These are phyloP conservation scores for Berberis vulgaris DNA, from an alignment of 164 flowering plant species.

Conservation along the genomic window DNA sequence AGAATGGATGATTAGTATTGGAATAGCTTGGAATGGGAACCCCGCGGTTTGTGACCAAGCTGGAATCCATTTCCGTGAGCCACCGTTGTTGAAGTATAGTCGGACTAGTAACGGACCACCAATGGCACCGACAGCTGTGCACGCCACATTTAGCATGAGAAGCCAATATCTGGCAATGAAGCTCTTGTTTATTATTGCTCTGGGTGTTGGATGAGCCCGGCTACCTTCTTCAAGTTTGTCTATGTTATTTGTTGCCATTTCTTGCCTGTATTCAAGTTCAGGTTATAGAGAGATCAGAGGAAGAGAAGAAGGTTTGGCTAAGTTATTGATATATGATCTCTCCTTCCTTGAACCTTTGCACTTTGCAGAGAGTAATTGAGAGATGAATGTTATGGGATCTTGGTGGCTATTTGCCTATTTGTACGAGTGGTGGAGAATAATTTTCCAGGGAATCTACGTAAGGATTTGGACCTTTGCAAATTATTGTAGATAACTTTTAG, in stretches of 20 bases:
- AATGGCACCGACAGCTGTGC: background rate
- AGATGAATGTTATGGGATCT: too few species aligned
- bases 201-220: background rate
- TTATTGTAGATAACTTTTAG: too few species aligned
- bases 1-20: slow-evolving; percentile 2
- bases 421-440: too few species aligned
- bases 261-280: too few species aligned
- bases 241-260: background rate
- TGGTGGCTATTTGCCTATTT: too few species aligned
- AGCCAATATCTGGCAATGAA: background rate
- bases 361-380: too few species aligned
- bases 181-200: background rate
- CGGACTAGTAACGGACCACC: slow-evolving; percentile 37
- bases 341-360: too few species aligned
- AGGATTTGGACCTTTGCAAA: too few species aligned
- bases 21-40: slow-evolving; percentile 36
- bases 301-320: too few species aligned
- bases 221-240: background rate
- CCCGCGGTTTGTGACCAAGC: slow-evolving; percentile 35
- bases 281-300: too few species aligned
- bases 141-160: background rate
- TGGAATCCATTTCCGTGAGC: slow-evolving; percentile 5
- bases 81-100: slow-evolving; percentile 48
- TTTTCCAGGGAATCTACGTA: too few species aligned
- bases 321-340: too few species aligned